Evolutionary conservation across 2,329 filamentous ascomycete species (phyloP).

Genomic region (Aspergillus unguis): DNA sequence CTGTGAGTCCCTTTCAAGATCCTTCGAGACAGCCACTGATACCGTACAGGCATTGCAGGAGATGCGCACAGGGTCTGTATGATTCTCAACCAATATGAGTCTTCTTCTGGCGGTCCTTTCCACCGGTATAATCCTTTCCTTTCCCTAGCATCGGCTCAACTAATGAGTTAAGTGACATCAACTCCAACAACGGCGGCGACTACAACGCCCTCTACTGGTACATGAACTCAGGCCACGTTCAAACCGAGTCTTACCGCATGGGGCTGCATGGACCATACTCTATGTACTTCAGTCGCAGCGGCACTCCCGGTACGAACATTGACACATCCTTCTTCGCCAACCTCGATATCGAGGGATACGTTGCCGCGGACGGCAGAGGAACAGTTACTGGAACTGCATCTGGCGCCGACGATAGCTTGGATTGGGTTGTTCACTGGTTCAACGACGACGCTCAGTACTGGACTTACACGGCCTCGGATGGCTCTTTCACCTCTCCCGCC

Average conservation of each 20-base stretch:
- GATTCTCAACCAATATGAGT: conserved; percentile 56
- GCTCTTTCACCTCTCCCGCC: conserved; percentile 60
- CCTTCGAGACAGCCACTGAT: neutral
- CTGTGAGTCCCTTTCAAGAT: conserved; percentile 37
- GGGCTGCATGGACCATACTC: conserved; percentile 66
- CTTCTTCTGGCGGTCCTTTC: conserved; percentile 64
- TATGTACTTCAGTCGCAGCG: conserved; percentile 58
- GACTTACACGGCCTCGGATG: conserved; percentile 54
- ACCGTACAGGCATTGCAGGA: conserved; percentile 26
- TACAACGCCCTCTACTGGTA: conserved; percentile 63
- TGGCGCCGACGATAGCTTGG: conserved; percentile 52
- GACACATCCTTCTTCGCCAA: conserved; percentile 60
- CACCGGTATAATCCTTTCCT: conserved; percentile 40
- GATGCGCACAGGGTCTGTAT: conserved; percentile 58
- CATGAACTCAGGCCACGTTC: conserved; percentile 64
- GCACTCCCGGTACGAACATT: conserved; percentile 50
- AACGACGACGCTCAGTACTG: conserved; percentile 64
- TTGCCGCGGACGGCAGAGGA: conserved; percentile 55
- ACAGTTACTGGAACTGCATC: conserved; percentile 60
- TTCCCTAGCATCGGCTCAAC: neutral
- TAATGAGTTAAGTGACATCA: conserved; percentile 50
- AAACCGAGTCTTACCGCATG: conserved; percentile 60
- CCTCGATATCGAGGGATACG: conserved; percentile 57
- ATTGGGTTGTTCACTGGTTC: conserved; percentile 64
- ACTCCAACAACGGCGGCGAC: conserved; percentile 60